These are phyloP conservation scores for Cyberlindnera euphorbiiphila DNA, from an alignment of 805 yeast genomes.

Conservation along the genomic window DNA sequence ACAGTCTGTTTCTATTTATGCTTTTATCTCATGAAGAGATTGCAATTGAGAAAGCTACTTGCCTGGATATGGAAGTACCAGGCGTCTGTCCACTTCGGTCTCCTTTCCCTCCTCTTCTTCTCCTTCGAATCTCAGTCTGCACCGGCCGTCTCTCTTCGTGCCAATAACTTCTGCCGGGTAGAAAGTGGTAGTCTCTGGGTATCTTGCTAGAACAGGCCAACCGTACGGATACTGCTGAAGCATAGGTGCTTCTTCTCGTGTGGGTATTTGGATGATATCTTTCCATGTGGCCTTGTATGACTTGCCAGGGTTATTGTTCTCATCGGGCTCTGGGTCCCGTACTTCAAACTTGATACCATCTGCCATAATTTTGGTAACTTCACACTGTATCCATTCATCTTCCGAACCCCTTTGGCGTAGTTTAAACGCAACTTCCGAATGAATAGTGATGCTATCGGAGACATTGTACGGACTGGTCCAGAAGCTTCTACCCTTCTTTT, in stretches of 20 bases:
- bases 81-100: conserved; percentile 82
- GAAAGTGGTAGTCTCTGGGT: conserved; percentile 96
- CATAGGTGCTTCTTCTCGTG: conserved; percentile 37
- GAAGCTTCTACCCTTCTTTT: conserved; percentile 29
- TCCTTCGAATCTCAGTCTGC: conserved; percentile 85
- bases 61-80: conserved; percentile 73
- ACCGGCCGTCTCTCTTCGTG: conserved; percentile 65
- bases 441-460: conserved; percentile 52
- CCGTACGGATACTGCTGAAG: conserved; percentile 65
- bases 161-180: conserved; percentile 92
- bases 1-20: background rate
- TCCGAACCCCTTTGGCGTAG: conserved; percentile 66
- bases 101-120: conserved; percentile 96
- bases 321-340: conserved; percentile 98
- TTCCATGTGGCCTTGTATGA: conserved; percentile 77
- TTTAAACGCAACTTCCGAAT: conserved; percentile 86
- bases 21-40: background rate
- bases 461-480: conserved; percentile 56
- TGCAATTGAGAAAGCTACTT: conserved; percentile 1
- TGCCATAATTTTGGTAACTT: conserved; percentile 68
- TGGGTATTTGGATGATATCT: conserved; percentile 73
- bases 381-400: conserved; percentile 95
- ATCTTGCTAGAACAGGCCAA: conserved; percentile 81
- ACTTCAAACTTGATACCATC: conserved; percentile 81
- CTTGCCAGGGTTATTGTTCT: conserved; percentile 82